Percentiles rank a stretch among this genome's conserved stretches.
These are phyloP conservation scores for Plasmodium berghei DNA, from an alignment of 169 alveolate genomes.

Conservation along the genomic window DNA sequence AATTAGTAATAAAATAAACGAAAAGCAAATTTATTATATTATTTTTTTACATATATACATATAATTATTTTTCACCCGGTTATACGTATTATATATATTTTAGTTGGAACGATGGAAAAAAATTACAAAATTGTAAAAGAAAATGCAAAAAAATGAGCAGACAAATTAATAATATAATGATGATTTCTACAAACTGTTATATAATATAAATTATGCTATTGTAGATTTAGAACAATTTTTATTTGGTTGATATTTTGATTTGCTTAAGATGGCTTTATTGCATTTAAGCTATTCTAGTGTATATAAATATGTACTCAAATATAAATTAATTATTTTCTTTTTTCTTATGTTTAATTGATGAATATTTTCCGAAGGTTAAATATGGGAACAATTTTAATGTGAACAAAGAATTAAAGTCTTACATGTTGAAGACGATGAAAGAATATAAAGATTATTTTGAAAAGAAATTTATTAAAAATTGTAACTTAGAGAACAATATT, in stretches of 20 bases:
- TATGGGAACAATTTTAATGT: constrained; percentile 49
- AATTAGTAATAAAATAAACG: neutral
- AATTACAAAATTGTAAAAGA: constrained; percentile 65
- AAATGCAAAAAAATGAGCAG: constrained; percentile 14
- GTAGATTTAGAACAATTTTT: too few relatives aligned
- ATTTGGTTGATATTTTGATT: too few relatives aligned
- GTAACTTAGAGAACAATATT: constrained; percentile 58
- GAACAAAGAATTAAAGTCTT: constrained; percentile 57
- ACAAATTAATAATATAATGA: neutral
- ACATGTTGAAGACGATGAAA: constrained; percentile 56
- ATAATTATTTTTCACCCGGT: constrained; percentile 8
- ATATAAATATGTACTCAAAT: neutral
- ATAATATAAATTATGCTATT: too few relatives aligned
- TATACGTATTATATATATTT: neutral
- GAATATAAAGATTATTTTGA: constrained; percentile 58
- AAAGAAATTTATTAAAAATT: constrained; percentile 40
- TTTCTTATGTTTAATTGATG: constrained; percentile 2
- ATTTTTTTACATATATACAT: neutral
- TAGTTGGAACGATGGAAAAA: constrained; percentile 50
- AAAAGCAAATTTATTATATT: constrained; percentile 14
- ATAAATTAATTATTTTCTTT: constrained; percentile 6
- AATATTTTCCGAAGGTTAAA: constrained; percentile 24
- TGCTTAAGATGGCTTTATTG: too few relatives aligned
- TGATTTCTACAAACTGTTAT: too few relatives aligned
- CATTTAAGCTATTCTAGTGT: too few relatives aligned